Evolutionary conservation across 2,329 filamentous ascomycete species (phyloP), one percentile per base, ranked within the genome.

Genomic region (Talaromyces sp.): DNA sequence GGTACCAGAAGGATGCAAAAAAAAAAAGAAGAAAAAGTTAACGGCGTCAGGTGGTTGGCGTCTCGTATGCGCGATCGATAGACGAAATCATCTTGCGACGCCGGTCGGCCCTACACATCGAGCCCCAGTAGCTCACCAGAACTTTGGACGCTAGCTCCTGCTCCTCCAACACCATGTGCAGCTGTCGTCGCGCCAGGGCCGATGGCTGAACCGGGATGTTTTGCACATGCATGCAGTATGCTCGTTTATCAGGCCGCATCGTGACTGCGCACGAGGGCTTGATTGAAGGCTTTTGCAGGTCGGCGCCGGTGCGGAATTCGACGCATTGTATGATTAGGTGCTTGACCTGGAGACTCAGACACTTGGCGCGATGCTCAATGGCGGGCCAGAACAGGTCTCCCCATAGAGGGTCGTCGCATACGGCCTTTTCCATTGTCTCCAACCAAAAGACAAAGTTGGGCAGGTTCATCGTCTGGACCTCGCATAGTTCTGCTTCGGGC

Each of bases 371-470:
- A 53, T 74, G 68, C 60, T 77, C 74, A 27, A 79, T 76, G 18
- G 77, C 75, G 1, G 72, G 72, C 76, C 76, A 79, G 63, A 77
- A 76, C 5, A 68, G 69, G 34, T 73, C 69, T 44, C 77, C 77
- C 77, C 77, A 79, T 65, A 79, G 78, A 2, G 75, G 68, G 61
- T 79, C 77, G 63, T 77, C 72, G n/a, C 73, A 68, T 10, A 79
- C 75, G 2, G 76, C 76, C 0, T 65, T 71, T 63, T 75, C 73
- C 42, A 79, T 65, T 14, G 76, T 70, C 18, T 67, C 61, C 7
- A 78, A 66, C 75, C 75, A 79, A 62, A 77, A 78, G 12, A 68
- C 68, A 61, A 78, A 78, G 33, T 65, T 65, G 10, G 72, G 73
- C 59, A 64, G 34, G n/a, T 23, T 42, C 14, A 31, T 51, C 33